Evolutionary conservation across 208 protist species (phyloP).

Genomic region (Acanthamoeba triangularis): DNA sequence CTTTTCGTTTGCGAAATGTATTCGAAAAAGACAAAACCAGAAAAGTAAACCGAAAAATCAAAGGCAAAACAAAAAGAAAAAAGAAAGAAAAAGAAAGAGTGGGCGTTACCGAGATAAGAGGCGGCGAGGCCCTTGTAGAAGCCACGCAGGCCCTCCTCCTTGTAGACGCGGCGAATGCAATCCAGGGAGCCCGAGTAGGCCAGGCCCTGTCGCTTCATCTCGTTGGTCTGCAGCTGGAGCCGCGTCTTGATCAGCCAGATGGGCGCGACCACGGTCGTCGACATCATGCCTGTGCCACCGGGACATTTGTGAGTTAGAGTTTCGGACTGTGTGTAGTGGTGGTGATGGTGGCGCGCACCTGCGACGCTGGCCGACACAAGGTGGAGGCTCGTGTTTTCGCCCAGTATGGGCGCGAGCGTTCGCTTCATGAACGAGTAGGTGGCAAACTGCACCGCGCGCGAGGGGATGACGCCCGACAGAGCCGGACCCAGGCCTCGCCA

Average conservation of each 20-base stretch:
- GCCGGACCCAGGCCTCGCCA: constrained; percentile 47
- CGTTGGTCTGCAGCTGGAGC: constrained; percentile 81
- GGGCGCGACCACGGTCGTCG: constrained; percentile 74
- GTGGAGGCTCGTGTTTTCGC: constrained; percentile 77
- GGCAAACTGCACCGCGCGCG: neutral
- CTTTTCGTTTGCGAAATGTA: too few relatives aligned
- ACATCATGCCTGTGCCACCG: constrained; percentile 39
- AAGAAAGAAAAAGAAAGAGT: too few relatives aligned
- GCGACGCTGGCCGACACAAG: constrained; percentile 52
- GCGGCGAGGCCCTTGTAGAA: constrained; percentile 83
- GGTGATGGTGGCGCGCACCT: neutral
- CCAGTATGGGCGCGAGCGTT: constrained; percentile 43
- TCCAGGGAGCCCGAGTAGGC: constrained; percentile 72
- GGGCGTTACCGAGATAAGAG: constrained; percentile 71
- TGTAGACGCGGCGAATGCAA: constrained; percentile 62
- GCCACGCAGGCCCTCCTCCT: constrained; percentile 79
- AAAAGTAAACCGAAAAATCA: too few relatives aligned
- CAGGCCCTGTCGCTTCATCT: constrained; percentile 31
- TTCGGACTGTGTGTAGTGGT: neutral
- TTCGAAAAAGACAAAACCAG: too few relatives aligned
- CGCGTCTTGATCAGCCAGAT: constrained; percentile 84
- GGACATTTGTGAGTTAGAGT: constrained; percentile 1
- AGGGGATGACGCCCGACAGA: constrained; percentile 50
- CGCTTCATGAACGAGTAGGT: too few relatives aligned
- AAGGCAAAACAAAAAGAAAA: too few relatives aligned